Conservation (phyloP, 148 eudicot species). For the Rhododendron simsii region DNA sequence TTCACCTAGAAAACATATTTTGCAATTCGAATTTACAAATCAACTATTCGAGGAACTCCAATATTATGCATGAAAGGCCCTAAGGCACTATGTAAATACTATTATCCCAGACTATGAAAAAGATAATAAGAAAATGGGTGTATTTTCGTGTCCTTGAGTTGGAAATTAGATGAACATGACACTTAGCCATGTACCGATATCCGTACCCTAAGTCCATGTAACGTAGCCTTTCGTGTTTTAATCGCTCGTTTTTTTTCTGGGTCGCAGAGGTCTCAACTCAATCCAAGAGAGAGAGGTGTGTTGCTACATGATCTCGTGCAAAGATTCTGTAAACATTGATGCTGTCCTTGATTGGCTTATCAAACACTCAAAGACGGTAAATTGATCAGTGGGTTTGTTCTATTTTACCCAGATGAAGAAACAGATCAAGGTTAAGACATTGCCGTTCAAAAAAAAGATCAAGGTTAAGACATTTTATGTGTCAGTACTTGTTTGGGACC, state of each 20-base stretch:
- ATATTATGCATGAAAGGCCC: neutral
- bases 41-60: neutral
- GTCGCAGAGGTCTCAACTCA: constrained; percentile 63
- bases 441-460: neutral
- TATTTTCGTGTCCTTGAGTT: neutral
- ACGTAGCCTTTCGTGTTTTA: neutral
- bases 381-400: constrained; percentile 21
- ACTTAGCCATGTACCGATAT: neutral
- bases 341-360: constrained; percentile 86
- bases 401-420: neutral
- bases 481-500: neutral
- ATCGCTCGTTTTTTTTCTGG: neutral
- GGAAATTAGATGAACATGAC: neutral
- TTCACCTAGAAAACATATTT: neutral
- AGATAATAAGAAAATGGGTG: neutral
- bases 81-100: neutral
- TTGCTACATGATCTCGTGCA: constrained; percentile 96
- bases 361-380: constrained; percentile 82
- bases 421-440: neutral
- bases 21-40: neutral
- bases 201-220: neutral
- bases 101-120: neutral
- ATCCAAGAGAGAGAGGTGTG: constrained; percentile 83
- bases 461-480: neutral
- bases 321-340: constrained; percentile 88